Conservation (phyloP, 257 asterid genomes). For the Solanum dulcamara region DNA sequence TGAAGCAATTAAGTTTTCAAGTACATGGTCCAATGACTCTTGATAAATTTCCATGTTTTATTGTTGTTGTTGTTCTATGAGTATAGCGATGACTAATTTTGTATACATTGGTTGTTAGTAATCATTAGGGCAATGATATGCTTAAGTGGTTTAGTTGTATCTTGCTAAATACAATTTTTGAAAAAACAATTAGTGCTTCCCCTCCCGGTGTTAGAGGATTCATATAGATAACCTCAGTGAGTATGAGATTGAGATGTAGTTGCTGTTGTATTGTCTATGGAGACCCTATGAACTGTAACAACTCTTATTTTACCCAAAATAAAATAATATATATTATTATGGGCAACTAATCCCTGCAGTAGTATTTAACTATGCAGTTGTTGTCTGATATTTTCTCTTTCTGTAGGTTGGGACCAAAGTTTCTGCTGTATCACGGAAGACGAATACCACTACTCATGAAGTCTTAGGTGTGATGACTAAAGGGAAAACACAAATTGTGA, state of each 20-base stretch:
- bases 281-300: neutral
- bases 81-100: neutral
- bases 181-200: neutral
- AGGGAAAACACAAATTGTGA: constrained; percentile 74
- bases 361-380: neutral
- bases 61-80: neutral
- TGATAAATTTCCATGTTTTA: neutral
- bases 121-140: neutral
- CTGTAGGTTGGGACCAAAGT: constrained; percentile 84
- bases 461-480: constrained; percentile 80
- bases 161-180: neutral
- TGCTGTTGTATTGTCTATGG: neutral
- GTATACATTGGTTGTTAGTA: neutral
- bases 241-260: neutral
- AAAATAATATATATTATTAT: neutral
- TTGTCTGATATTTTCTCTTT: neutral
- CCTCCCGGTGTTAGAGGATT: neutral
- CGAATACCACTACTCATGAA: constrained; percentile 73
- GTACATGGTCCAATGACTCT: neutral
- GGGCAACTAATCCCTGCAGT: neutral
- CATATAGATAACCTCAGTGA: neutral
- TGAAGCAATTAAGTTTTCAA: neutral
- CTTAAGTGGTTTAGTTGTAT: neutral
- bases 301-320: neutral
- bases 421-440: constrained; percentile 90